Evolutionary conservation across 345 rosid genomes (phyloP), one percentile per base, ranked within the genome.

Genomic region (Cardiospermum halicacabum): DNA sequence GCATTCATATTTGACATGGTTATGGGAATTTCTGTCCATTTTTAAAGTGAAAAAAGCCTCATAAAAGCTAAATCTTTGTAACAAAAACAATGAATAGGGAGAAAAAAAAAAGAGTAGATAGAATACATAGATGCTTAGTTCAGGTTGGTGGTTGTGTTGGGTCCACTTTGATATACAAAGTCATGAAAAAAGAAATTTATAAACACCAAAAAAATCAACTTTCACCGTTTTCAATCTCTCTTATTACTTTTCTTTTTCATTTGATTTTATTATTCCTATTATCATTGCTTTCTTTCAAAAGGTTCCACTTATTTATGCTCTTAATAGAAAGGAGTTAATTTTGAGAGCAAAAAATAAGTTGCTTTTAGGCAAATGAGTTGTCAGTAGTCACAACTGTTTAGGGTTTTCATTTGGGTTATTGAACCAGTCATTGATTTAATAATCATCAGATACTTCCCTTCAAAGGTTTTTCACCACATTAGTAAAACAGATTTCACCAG

Each of bases 191-290:
- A 40, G 36, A 34, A n/a, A 28, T 30, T n/a, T 57, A 53, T 68
- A 61, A 36, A 43, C 15, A 16, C 1, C 15, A 43, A n/a, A 18
- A 47, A 47, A 31, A 58, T 1, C 1, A 15, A 2, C 77, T 80
- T 74, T 69, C 79, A 74, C 84, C 69, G 63, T 64, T 73, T 65
- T 73, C 73, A 64, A 69, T 60, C 51, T 39, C 53, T 64, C 32
- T 39, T 66, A 53, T 60, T 60, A 31, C 16, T 39, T 37, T 18
- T 10, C 43, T 7, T 18, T 16, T 11, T 4, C 50, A 53, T 30
- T 60, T 32, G 1, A 43, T 66, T 2, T 11, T 59, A 39, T 59
- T 16, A 56, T 56, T 56, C 8, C n/a, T 58, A 37, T 36, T 37
- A 36, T 7, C 1, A 4, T 22, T 55, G 2, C 68, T 62, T 66